Percentiles rank a stretch among this genome's conserved stretches.
These are phyloP conservation scores for Cotoneaster glaucophyllus DNA, from an alignment of 306 rosid genomes.

Conservation along the genomic window DNA sequence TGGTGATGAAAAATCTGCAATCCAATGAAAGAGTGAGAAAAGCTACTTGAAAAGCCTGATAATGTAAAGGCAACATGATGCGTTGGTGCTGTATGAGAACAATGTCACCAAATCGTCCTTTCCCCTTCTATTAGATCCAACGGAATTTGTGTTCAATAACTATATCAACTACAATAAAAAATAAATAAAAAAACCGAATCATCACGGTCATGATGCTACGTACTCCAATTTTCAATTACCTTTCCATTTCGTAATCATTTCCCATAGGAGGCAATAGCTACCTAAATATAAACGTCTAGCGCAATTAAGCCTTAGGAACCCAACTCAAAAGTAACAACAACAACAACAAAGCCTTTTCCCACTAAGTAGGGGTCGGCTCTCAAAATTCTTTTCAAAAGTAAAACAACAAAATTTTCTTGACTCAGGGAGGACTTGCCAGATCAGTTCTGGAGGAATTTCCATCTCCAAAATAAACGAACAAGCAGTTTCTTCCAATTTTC, in stretches of 20 bases:
- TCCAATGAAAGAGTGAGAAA: constrained; percentile 18
- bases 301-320: background rate
- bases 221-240: background rate
- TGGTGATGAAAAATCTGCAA: constrained; percentile 92
- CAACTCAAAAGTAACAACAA: background rate
- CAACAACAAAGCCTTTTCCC: too few relatives aligned
- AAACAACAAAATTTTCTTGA: background rate
- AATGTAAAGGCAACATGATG: background rate
- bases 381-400: too few relatives aligned
- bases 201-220: background rate
- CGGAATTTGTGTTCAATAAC: background rate
- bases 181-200: background rate
- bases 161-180: background rate
- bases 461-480: background rate
- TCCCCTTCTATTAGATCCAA: background rate
- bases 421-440: background rate
- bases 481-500: background rate
- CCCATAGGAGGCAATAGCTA: background rate
- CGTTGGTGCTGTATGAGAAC: background rate
- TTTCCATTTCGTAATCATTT: background rate
- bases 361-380: too few relatives aligned
- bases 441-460: background rate
- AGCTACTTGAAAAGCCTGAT: background rate
- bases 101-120: background rate
- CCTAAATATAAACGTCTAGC: background rate